Evolutionary conservation across 345 rosid species (phyloP).

Genomic region (rapeseed (Brassica napus)): Da-Ae NC_063442.1:3382001-3382500

Average conservation of each 20-base stretch:
- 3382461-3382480: conserved; percentile 88
- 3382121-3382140: conserved; percentile 56
- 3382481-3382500: conserved; percentile 85
- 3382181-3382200: conserved; percentile 49
- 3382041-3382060: conserved; percentile 36
- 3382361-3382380: conserved; percentile 12
- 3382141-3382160: conserved; percentile 43
- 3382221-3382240: not conserved
- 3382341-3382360: not conserved
- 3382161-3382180: conserved; percentile 48
- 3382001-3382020: conserved; percentile 61
- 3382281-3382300: not conserved
- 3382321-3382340: not conserved
- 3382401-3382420: conserved; percentile 77
- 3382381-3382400: conserved; percentile 19
- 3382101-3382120: conserved; percentile 48
- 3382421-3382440: conserved; percentile 69
- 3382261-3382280: conserved; percentile 14
- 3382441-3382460: conserved; percentile 70
- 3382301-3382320: conserved; percentile 11
- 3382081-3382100: conserved; percentile 64
- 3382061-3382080: conserved; percentile 56
- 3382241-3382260: not conserved
- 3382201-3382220: conserved; percentile 48
- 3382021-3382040: conserved; percentile 61